These are phyloP conservation scores for Naganishia randhawae DNA, from an alignment of 768 basidiomycete species.

Conservation along the genomic window DNA sequence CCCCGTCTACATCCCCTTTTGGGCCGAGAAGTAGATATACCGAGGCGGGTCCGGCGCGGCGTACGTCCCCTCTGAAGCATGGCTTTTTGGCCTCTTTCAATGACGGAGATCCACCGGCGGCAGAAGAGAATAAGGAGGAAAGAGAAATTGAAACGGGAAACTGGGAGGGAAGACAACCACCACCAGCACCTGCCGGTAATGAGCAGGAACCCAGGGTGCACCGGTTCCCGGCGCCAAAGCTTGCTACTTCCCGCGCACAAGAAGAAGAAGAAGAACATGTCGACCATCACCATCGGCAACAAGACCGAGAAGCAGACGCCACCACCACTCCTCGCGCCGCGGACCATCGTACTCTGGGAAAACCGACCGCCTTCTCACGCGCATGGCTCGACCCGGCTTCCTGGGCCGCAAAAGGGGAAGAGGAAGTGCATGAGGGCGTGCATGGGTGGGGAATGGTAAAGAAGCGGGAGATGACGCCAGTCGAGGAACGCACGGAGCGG, in stretches of 20 bases:
- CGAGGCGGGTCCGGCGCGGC: not conserved
- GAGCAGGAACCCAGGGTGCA: too few relatives aligned
- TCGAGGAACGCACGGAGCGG: constrained; percentile 21
- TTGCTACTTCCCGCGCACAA: not conserved
- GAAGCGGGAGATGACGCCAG: constrained; percentile 23
- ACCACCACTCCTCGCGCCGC: not conserved
- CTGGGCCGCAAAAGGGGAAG: not conserved
- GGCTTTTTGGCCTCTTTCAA: not conserved
- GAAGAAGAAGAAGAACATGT: not conserved
- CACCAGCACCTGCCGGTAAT: too few relatives aligned
- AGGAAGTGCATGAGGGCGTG: not conserved
- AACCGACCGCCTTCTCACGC: constrained; percentile 5
- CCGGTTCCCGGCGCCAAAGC: not conserved
- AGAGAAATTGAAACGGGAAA: not conserved
- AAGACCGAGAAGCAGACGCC: not conserved
- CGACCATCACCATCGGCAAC: not conserved
- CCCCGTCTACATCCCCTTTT: not conserved
- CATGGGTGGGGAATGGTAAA: not conserved
- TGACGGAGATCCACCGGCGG: not conserved
- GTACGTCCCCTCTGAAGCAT: not conserved
- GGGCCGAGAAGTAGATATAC: not conserved
- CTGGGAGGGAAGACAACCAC: not conserved
- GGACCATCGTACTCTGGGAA: not conserved
- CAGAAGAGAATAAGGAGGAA: not conserved
- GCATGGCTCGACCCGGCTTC: not conserved